Percentiles rank a stretch among this genome's conserved stretches.
phyloP scores from a whole-genome alignment of 140 eudicot species.

The Ambrosia hybrid region DNA sequence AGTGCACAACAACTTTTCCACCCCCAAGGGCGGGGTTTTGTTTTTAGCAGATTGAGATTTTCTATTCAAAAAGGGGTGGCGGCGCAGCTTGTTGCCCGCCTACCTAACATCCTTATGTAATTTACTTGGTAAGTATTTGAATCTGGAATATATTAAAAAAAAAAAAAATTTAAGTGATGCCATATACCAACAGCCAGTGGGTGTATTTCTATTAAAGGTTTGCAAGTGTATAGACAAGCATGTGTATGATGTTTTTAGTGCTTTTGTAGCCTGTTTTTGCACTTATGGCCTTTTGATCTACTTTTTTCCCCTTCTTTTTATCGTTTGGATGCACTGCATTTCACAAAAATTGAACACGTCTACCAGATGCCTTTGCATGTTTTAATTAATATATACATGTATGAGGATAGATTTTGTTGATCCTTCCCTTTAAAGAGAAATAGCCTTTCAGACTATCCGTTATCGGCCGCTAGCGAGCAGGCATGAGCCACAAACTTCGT shows the following conservation, averaged over 20 bases:
- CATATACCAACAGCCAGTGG: neutral
- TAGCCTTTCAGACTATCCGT: too few species aligned
- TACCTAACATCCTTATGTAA: too few species aligned
- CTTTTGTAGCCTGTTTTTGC: slow-evolving; percentile 38
- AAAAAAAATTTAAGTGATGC: too few species aligned
- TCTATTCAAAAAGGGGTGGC: too few species aligned
- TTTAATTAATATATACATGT: slow-evolving; percentile 2
- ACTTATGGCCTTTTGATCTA: slow-evolving; percentile 27
- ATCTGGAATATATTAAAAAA: too few species aligned
- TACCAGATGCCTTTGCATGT: slow-evolving; percentile 5
- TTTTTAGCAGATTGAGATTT: too few species aligned
- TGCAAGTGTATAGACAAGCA: slow-evolving; percentile 14
- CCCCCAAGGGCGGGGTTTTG: too few species aligned
- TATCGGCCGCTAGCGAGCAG: too few species aligned
- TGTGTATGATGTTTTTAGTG: slow-evolving; percentile 30
- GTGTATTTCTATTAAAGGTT: slow-evolving; percentile 4
- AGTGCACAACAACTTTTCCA: too few species aligned
- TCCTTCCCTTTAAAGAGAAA: neutral
- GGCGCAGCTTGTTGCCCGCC: too few species aligned
- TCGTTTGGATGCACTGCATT: slow-evolving; percentile 10
- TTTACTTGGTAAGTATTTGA: too few species aligned
- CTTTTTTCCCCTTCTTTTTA: slow-evolving; percentile 5
- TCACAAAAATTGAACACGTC: slow-evolving; percentile 38
- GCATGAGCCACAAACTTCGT: too few species aligned
- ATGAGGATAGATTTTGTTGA: neutral